Conservation (phyloP, 2,329 filamentous ascomycete genomes). For the Trichoderma atroviride region DNA sequence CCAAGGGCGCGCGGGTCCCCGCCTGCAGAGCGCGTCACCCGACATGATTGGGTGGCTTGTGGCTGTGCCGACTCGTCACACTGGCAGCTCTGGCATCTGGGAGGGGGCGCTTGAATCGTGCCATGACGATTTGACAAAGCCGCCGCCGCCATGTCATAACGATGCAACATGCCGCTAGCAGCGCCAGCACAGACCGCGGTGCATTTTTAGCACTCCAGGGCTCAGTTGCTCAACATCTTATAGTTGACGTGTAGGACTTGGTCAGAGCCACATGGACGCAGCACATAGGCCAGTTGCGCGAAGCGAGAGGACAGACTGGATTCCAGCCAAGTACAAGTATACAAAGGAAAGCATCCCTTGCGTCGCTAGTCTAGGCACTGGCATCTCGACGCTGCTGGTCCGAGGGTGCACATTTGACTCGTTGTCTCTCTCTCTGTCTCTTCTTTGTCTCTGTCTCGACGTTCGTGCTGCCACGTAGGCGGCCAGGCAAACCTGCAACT, state of each 20-base stretch:
- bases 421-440: neutral
- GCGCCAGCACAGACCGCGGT: neutral
- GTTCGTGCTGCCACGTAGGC: slow-evolving; percentile 4
- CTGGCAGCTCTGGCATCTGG: neutral
- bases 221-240: too few relatives aligned
- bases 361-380: neutral
- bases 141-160: slow-evolving; percentile 1
- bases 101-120: slow-evolving; percentile 9
- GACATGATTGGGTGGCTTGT: slow-evolving; percentile 26
- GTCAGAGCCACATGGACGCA: neutral
- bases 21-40: slow-evolving; percentile 14
- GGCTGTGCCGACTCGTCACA: slow-evolving; percentile 24
- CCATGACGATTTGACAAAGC: slow-evolving; percentile 17
- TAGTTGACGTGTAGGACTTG: too few relatives aligned
- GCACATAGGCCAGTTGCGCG: neutral
- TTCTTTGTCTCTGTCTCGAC: neutral
- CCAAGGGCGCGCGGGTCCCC: slow-evolving; percentile 7
- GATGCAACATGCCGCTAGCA: slow-evolving; percentile 12
- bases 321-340: neutral
- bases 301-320: neutral
- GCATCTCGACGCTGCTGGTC: too few relatives aligned
- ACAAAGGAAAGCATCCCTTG: neutral
- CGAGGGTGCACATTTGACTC: neutral
- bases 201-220: neutral
- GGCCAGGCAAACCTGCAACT: neutral